Evolutionary conservation across 179 eudicot genomes (phyloP).

Genomic region (Silene noctiflora): DNA sequence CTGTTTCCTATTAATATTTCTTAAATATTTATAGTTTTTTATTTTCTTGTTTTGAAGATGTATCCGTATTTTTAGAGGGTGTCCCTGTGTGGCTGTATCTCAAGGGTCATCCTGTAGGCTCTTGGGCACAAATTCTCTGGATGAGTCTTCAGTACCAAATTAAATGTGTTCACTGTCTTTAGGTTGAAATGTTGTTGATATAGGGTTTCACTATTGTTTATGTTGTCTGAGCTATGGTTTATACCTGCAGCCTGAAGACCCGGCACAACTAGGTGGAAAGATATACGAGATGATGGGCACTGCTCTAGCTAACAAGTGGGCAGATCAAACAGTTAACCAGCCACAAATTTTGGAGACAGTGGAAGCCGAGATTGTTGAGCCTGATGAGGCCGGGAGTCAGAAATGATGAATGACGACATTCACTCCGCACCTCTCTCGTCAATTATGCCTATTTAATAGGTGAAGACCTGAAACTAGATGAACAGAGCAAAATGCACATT

Average conservation of each 20-base stretch:
- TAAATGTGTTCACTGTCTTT: not conserved
- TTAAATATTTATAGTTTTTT: no score
- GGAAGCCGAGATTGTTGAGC: slow-evolving; percentile 75
- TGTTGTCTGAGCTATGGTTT: not conserved
- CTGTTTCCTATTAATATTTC: no score
- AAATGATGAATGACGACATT: slow-evolving; percentile 27
- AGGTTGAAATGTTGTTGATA: not conserved
- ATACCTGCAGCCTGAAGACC: slow-evolving; percentile 78
- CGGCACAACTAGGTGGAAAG: slow-evolving; percentile 83
- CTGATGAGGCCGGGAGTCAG: slow-evolving; percentile 52
- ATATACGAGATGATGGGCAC: slow-evolving; percentile 88
- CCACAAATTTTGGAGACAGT: slow-evolving; percentile 35
- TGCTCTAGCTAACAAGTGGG: slow-evolving; percentile 68
- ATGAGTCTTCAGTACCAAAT: no score
- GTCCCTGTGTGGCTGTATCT: no score
- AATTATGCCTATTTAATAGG: not conserved
- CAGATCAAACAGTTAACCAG: slow-evolving; percentile 25
- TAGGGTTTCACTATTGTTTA: not conserved
- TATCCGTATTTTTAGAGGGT: no score
- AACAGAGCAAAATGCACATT: no score
- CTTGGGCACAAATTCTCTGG: no score
- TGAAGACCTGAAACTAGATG: no score
- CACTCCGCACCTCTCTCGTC: not conserved
- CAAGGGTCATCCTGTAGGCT: no score
- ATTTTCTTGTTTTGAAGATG: no score